Evolutionary conservation across 1,139 yeast species (phyloP).

Genomic region (Blastobotrys raffinosifermentans): DNA sequence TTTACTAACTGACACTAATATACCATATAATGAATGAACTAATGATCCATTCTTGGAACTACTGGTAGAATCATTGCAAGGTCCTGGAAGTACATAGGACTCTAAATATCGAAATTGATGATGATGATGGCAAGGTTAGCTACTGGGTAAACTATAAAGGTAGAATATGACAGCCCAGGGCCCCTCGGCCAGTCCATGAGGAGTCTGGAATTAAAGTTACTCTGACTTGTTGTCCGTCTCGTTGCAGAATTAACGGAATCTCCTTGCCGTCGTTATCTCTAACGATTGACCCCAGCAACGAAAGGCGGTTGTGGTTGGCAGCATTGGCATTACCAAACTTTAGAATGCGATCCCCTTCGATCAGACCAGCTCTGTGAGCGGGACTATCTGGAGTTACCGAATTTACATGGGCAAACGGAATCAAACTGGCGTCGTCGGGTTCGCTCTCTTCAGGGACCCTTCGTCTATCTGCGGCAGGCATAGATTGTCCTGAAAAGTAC

Average conservation of each 20-base stretch:
- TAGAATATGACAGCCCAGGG: constrained; percentile 63
- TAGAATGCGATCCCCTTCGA: constrained; percentile 44
- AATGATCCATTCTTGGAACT: too few relatives aligned
- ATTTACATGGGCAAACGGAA: constrained; percentile 56
- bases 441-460: too few relatives aligned
- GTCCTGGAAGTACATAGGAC: too few relatives aligned
- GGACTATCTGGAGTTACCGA: constrained; percentile 36
- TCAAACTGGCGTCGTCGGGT: constrained; percentile 8
- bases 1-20: background rate
- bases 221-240: constrained; percentile 29
- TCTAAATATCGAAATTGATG: too few relatives aligned
- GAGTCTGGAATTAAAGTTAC: constrained; percentile 46
- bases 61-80: too few relatives aligned
- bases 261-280: constrained; percentile 17
- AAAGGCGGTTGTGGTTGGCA: constrained; percentile 44
- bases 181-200: constrained; percentile 66
- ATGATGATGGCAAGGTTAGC: too few relatives aligned
- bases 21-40: too few relatives aligned
- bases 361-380: constrained; percentile 31
- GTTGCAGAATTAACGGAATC: constrained; percentile 36
- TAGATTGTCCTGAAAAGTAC: constrained; percentile 32
- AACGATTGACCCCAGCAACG: constrained; percentile 36
- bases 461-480: background rate
- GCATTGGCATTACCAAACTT: constrained; percentile 51
- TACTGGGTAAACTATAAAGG: constrained; percentile 45